Conservation (phyloP, 257 asterid genomes). For the Cynanchum wilfordii region DNA sequence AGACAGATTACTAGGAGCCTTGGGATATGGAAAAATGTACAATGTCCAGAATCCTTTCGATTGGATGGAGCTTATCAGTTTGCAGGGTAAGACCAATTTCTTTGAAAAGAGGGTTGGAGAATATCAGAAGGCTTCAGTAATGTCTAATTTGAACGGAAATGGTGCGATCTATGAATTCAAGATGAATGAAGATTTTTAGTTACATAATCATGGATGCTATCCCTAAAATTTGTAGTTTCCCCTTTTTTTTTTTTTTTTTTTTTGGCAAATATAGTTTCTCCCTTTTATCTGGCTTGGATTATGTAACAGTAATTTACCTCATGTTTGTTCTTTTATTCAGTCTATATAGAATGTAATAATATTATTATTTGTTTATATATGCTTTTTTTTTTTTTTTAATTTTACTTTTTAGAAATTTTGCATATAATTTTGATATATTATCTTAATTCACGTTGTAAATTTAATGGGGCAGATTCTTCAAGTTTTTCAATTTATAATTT, state of each 20-base stretch:
- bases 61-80: constrained; percentile 93
- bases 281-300: background rate
- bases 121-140: constrained; percentile 83
- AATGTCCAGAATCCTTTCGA: constrained; percentile 71
- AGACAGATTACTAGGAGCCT: constrained; percentile 54
- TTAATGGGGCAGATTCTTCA: too few species aligned
- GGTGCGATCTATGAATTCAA: constrained; percentile 53
- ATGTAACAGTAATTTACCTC: background rate
- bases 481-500: too few species aligned
- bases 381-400: background rate
- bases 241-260: too few species aligned
- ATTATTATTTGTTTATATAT: background rate
- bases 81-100: constrained; percentile 95
- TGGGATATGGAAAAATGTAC: constrained; percentile 67
- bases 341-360: background rate
- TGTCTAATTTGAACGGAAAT: constrained; percentile 60
- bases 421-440: too few species aligned
- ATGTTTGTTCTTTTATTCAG: background rate
- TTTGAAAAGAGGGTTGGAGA: constrained; percentile 97
- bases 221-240: too few species aligned
- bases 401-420: too few species aligned
- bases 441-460: too few species aligned
- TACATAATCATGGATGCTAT: background rate
- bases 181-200: constrained; percentile 76
- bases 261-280: too few species aligned